Base-by-base conservation (phyloP, 805 yeast species). In the Candida nemodendra region DNA sequence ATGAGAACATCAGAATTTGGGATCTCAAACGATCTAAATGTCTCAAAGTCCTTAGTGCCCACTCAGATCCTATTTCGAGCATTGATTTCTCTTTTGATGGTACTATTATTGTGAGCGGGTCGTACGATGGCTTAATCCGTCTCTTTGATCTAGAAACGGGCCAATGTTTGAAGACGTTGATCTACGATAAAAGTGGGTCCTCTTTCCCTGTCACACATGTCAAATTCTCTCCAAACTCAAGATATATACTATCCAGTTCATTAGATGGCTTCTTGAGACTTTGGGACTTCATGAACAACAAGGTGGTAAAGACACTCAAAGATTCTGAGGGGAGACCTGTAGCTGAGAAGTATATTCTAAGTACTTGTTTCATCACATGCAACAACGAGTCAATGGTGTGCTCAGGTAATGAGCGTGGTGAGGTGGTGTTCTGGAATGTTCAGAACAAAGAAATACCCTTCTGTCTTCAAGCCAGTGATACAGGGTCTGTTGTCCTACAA, bases 1-100 rank as follows among this genome's bases (percentile, higher is more conserved):
- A 91, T 61, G 98, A 91, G 56, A 87, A 91, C 35, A 81, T 93
- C 12, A 74, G 90, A 35, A 72, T 91, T 2, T 91, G 99, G 99
- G 96, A 91, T 60, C 75, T 83, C 2, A 66, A 69, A 22, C 67
- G 77, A 14, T 95, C 95, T 1, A 72, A 72, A 27, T 75, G 85
- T 39, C 64, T 88, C 50, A 80, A 84, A 54, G 86, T 95, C 0
- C 65, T 91, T 34, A 84, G 95, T 27, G 97, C 98, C 0, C 99
- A 91, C 62, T 78, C 95, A 0, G 97, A 88, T 50, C 95, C 97
- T 0, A 84, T 93, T 2, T 78, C 86, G 16, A 72, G 86, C 0
- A 67, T 90, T 1, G 81, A 87, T 51, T 64, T 91, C 32, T 77
- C 85, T 2, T 79, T 76, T 39, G 96, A 85, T 49, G 89, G 90